Evolutionary conservation across 768 basidiomycete species (phyloP).

Genomic region (Kwoniella mangroviensis): DNA sequence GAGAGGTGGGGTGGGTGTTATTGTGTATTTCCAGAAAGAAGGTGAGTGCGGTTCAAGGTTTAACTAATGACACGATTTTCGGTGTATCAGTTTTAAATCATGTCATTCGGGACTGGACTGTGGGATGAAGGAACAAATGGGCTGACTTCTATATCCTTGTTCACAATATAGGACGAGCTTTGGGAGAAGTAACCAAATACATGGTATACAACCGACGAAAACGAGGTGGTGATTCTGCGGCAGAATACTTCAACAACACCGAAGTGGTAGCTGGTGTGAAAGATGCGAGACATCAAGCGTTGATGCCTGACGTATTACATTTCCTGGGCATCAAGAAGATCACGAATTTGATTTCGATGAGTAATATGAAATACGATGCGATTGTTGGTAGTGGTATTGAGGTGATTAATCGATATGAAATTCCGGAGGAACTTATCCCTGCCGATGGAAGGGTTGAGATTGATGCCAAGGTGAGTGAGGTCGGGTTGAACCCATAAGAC

Average conservation of each 20-base stretch:
- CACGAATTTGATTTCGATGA: slow-evolving; percentile 73
- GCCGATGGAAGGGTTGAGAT: slow-evolving; percentile 83
- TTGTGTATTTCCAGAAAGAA: slow-evolving; percentile 78
- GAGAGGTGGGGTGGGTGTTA: slow-evolving; percentile 85
- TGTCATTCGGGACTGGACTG: neutral
- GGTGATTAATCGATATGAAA: slow-evolving; percentile 75
- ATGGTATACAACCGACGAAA: slow-evolving; percentile 96
- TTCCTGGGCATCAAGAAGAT: slow-evolving; percentile 93
- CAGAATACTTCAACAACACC: slow-evolving; percentile 91
- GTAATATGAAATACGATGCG: slow-evolving; percentile 84
- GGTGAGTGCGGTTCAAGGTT: neutral
- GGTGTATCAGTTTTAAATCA: neutral
- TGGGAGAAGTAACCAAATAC: slow-evolving; percentile 92
- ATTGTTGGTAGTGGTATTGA: slow-evolving; percentile 87
- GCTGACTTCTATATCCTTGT: neutral
- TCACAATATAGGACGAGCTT: slow-evolving; percentile 62
- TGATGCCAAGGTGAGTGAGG: slow-evolving; percentile 77
- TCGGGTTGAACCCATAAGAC: neutral
- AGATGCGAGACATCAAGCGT: slow-evolving; percentile 58
- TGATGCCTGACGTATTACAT: slow-evolving; percentile 93
- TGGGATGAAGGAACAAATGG: no score
- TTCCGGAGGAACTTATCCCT: slow-evolving; percentile 88
- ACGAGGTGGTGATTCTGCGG: slow-evolving; percentile 87
- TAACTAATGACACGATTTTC: neutral
- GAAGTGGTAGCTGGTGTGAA: slow-evolving; percentile 88